Percentiles rank a stretch among this genome's conserved stretches.
These are phyloP conservation scores for Ceratobasidium sp. DNA, from an alignment of 1,284 basidiomycete genomes.

Conservation along the genomic window DNA sequence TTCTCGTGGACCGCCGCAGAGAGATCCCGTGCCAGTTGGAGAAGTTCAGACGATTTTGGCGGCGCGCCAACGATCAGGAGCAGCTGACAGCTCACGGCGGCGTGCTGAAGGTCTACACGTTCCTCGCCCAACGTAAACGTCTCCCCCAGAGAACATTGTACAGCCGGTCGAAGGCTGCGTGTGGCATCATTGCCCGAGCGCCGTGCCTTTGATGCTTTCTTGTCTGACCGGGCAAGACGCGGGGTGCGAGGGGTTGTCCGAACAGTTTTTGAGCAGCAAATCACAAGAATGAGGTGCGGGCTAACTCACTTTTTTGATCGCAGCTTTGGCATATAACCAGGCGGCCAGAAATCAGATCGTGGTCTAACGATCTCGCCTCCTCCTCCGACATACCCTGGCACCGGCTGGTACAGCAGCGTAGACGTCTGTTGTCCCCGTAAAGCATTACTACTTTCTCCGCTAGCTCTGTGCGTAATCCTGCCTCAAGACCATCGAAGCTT, in stretches of 20 bases:
- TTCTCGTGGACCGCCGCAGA: background rate
- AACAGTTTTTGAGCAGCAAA: background rate
- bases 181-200: background rate
- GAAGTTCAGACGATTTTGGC: background rate
- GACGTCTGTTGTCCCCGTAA: constrained; percentile 12
- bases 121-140: background rate
- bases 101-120: background rate
- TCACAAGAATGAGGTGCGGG: background rate
- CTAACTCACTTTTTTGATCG: background rate
- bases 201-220: background rate
- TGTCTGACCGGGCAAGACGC: background rate
- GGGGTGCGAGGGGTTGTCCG: background rate
- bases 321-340: background rate
- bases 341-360: background rate
- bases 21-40: background rate
- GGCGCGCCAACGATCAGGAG: constrained; percentile 21
- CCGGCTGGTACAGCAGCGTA: background rate
- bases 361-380: background rate
- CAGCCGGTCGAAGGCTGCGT: background rate
- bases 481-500: constrained; percentile 18
- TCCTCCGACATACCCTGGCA: background rate
- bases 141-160: background rate
- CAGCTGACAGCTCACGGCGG: background rate
- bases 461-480: background rate
- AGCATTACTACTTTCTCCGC: background rate